These are phyloP conservation scores for Saussurea involucrata DNA, from an alignment of 129 eudicot species.

Conservation along the genomic window DNA sequence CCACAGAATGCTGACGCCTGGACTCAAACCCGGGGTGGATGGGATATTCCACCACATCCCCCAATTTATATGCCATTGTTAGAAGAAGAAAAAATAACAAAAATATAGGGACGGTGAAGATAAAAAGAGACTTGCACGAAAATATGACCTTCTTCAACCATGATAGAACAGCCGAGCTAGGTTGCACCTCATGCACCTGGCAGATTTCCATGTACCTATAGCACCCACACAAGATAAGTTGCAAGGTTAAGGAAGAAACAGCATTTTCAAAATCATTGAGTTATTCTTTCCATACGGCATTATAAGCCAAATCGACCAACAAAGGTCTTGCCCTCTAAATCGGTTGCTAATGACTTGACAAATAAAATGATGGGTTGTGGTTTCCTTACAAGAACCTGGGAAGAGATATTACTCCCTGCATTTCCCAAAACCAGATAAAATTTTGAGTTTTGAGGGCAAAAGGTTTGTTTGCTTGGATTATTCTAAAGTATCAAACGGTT, in stretches of 20 bases:
- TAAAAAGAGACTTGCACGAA: background rate
- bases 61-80: background rate
- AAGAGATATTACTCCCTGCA: background rate
- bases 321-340: background rate
- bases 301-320: background rate
- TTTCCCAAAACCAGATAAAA: background rate
- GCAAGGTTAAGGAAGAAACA: background rate
- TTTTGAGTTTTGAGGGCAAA: background rate
- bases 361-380: background rate
- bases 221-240: constrained; percentile 14
- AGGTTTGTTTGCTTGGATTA: background rate
- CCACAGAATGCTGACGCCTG: too few relatives aligned
- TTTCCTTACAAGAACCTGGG: background rate
- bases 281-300: background rate
- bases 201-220: constrained; percentile 52
- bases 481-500: background rate
- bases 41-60: too few relatives aligned
- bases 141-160: constrained; percentile 47
- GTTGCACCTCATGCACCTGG: constrained; percentile 46
- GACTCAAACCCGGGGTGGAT: too few relatives aligned
- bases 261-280: background rate
- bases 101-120: background rate
- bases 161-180: constrained; percentile 39
- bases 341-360: background rate
- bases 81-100: background rate